Base-by-base conservation (phyloP, 352 stramenopile genomes). In the Pythium utonaiense region DNA sequence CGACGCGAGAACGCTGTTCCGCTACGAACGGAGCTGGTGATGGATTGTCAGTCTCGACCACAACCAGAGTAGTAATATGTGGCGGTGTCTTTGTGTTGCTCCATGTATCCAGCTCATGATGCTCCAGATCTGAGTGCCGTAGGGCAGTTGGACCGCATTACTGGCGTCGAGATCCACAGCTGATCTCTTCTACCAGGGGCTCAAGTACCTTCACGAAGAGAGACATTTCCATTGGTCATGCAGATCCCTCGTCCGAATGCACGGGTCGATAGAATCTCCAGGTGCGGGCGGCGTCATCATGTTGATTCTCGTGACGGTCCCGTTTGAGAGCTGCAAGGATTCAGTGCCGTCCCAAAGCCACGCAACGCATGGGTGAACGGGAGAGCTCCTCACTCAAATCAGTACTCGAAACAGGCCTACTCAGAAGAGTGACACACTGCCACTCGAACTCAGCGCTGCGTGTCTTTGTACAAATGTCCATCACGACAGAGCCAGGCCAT, bases 401-500 rank as follows among this genome's bases (percentile, higher is more conserved):
- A 62, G 53, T 68, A 45, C n/a, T 3, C 38, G 38, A 27, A 45
- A 50, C 36, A 53, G 55, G 2, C 6, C 21, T 8, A 30, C 17
- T 24, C 31, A 5, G 21, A 45, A 47, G 24, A 54, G 42, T 64
- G 48, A 40, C 48, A 40, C 6, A 8, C 41, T 25, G n/a, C 21
- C n/a, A 3, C 14, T 22, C n/a, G 25, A 45, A 22, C n/a, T n/a
- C n/a, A 62, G 28, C 3, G 47, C 22, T 56, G 45, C 52, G 40
- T 67, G 52, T 62, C 60, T 61, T 62, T 66, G 59, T 57, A 1
- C 57, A 42, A 64, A 54, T 30, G 58, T 65, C 57, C 57, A 64
- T 53, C 57, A 57, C 33, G 36, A 17, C 24, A 40, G 17, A 40
- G 40, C 38, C 47, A 41, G 47, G 27, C 25, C 12, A 31, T 3